Evolutionary conservation across 1,284 basidiomycete genomes (phyloP), one percentile per base, ranked within the genome.

Genomic region (Ceratobasidium papillatum): DNA sequence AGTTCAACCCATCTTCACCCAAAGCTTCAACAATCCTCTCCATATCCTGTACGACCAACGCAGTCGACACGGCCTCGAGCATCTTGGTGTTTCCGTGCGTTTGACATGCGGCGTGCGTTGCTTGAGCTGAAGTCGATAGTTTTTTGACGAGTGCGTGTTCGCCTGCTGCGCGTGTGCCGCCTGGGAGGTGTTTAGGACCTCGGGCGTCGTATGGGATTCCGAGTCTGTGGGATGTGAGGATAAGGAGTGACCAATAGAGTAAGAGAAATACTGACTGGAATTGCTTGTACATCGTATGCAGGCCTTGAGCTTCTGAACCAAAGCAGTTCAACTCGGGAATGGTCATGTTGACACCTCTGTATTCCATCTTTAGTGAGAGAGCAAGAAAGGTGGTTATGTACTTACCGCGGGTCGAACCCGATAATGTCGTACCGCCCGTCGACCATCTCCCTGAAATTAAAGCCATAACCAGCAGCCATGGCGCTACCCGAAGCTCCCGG

Each of bases 401-500:
- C 43, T 25, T n/a, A 59, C 68, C 65, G 65, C 8, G 65, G 65
- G 27, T 68, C 65, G 45, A 68, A 68, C 2, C 65, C 65, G 34
- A 68, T 68, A 41, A 68, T 68, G 17, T 68, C 65, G 32, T 68
- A 68, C 12, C 65, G 65, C 5, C 65, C 65, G n/a, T 68, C 34
- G 51, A 78, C 51, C 36, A 78, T 66, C 12, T 14, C 27, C 4
- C 75, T 54, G 14, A 79, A 49, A 5, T 56, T 27, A 12, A 45
- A 25, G 0, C 75, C 78, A 9, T 69, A 45, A 0, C 43, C 43
- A 12, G 74, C 54, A 14, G 77, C 68, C 2, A 71, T 43, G 5
- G 54, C 58, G 5, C 75, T 76, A 0, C 78, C 78, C 14, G 75
- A 76, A 0, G 75, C 78, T 2, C 78, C 78, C 1, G 78, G 78